Conservation (phyloP, 768 basidiomycete genomes). For the Erythrobasidium yunnanense region DNA sequence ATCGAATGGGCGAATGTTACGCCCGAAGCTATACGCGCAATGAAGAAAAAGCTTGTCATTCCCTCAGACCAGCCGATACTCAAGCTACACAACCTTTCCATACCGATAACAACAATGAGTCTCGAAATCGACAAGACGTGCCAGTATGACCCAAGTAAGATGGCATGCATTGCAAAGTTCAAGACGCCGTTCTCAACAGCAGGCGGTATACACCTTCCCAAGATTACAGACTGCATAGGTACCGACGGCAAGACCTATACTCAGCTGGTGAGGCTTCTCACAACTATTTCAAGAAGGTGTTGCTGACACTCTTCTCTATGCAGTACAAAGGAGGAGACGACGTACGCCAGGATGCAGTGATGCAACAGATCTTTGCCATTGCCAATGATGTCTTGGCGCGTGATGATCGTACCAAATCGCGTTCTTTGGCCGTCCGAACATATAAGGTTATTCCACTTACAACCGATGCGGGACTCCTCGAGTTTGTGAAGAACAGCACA, state of each 20-base stretch:
- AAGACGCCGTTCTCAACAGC: conserved; percentile 52
- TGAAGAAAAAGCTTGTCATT: conserved; percentile 40
- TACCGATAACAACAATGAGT: conserved; percentile 73
- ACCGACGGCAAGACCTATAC: conserved; percentile 56
- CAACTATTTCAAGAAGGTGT: not conserved
- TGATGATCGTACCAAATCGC: conserved; percentile 64
- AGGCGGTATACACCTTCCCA: conserved; percentile 74
- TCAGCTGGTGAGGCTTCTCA: conserved; percentile 57
- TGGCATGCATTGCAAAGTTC: conserved; percentile 61
- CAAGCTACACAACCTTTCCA: conserved; percentile 49
- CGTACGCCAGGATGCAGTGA: conserved; percentile 90
- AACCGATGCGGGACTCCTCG: conserved; percentile 67
- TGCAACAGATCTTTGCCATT: conserved; percentile 93
- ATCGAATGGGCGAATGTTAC: conserved; percentile 1
- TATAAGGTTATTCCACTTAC: conserved; percentile 85
- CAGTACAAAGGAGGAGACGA: conserved; percentile 96
- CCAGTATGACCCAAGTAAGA: conserved; percentile 51
- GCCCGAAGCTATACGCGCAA: conserved; percentile 26
- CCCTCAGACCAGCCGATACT: conserved; percentile 48
- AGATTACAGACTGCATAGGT: conserved; percentile 62
- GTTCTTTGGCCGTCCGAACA: conserved; percentile 62
- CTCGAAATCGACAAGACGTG: conserved; percentile 60
- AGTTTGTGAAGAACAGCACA: conserved; percentile 73
- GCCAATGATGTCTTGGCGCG: conserved; percentile 64
- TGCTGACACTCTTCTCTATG: not conserved